These are phyloP conservation scores for Didymella glomerata DNA, from an alignment of 2,329 filamentous ascomycete species.

Conservation along the genomic window DNA sequence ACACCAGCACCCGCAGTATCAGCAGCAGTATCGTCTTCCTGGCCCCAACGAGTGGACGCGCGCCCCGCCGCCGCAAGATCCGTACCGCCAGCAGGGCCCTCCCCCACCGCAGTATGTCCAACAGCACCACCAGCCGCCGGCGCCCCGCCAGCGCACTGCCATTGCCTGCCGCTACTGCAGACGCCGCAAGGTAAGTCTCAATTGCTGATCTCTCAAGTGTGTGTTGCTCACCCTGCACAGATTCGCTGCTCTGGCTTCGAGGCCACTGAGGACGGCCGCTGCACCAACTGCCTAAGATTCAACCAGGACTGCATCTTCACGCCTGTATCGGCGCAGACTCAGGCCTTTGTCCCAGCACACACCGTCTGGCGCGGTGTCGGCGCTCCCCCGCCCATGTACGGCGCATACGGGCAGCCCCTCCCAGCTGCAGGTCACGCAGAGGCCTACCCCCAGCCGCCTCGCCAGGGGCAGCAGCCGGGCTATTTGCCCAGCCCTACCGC, in stretches of 20 bases:
- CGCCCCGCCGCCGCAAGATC: conserved; percentile 51
- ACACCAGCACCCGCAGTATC: conserved; percentile 55
- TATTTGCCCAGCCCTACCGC: conserved; percentile 57
- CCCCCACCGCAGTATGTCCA: conserved; percentile 53
- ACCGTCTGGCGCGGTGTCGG: conserved; percentile 64
- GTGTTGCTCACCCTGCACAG: conserved; percentile 54
- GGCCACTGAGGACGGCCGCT: conserved; percentile 74
- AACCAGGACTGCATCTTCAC: conserved; percentile 82
- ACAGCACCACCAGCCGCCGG: conserved; percentile 55
- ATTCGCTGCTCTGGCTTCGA: conserved; percentile 81
- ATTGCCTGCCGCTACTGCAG: conserved; percentile 69
- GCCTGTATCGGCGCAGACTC: conserved; percentile 75
- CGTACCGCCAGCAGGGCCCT: conserved; percentile 47
- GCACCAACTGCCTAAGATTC: conserved; percentile 76
- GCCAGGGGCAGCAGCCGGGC: conserved; percentile 47
- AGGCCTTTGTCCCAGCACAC: conserved; percentile 77
- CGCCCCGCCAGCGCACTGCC: conserved; percentile 67
- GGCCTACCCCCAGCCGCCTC: conserved; percentile 49
- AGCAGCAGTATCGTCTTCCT: conserved; percentile 58
- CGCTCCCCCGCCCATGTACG: conserved; percentile 60
- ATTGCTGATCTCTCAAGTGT: neutral
- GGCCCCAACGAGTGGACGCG: conserved; percentile 58
- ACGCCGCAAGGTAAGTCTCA: conserved; percentile 62
- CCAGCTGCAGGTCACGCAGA: conserved; percentile 50
- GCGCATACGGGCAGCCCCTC: conserved; percentile 61